Evolutionary conservation across 495 filamentous ascomycete genomes (phyloP), one percentile per base, ranked within the genome.

Genomic region (Monascus purpureus): DNA sequence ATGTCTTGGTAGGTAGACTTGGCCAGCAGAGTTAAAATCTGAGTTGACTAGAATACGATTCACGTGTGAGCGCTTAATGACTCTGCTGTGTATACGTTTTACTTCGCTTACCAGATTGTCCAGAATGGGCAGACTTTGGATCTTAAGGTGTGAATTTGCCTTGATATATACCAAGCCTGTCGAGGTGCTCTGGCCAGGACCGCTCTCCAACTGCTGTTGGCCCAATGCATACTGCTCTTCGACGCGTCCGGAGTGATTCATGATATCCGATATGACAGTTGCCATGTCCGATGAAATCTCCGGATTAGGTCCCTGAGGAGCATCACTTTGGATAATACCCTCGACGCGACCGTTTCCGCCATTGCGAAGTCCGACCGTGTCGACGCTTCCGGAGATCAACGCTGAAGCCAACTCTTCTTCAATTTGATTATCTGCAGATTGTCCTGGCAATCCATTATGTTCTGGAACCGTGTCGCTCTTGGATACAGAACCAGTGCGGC

Each of bases 1-100:
- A 85, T 82, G 36, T 92, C 82, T 34, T 68, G 59, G 32, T 79
- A 82, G 22, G 64, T 65, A 4, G 75, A 75, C 40, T 74, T 75
- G 23, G 77, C 75, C 3, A 84, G 49, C n/a, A 74, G 73, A 12
- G 68, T 65, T 3, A 84, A 55, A 19, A 83, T 76, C 61, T 83
- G 79, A 1, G 64, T 71, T 4, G 79, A 78, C 79, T 82, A 41
- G 1, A 33, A 8, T 6, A n/a, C 12, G 17, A 17, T 6, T 40
- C 14, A 44, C 35, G 13, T 6, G 31, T 13, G 19, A 17, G n/a
- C n/a, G n/a, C n/a, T n/a, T n/a, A n/a, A n/a, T n/a, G n/a, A n/a
- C n/a, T n/a, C n/a, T n/a, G n/a, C n/a, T n/a, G n/a, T n/a, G n/a
- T n/a, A n/a, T n/a, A n/a, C n/a, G n/a, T n/a, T n/a, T n/a, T n/a